Evolutionary conservation across 306 rosid species (phyloP), one percentile per base, ranked within the genome.

Genomic region (Mucuna pruriens): DNA sequence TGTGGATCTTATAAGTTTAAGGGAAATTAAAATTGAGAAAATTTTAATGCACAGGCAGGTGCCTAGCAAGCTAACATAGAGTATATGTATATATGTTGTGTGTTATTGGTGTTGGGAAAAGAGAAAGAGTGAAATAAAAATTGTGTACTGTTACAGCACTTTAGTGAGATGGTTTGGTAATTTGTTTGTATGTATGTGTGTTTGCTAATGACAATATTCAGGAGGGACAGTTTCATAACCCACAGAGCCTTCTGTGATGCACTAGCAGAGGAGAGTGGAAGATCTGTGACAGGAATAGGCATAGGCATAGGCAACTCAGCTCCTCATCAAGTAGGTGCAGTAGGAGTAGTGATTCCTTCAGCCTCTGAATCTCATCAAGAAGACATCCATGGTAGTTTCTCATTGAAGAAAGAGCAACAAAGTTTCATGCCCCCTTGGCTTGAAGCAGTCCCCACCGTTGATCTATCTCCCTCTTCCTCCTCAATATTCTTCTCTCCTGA

Each of bases 241-340:
- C 99, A 95, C 88, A 92, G 99, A 93, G 99, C 99, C 5, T 95
- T 95, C 85, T 95, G 99, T 84, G 97, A 95, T 85, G 98, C 97
- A 61, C 83, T 95, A 44, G 97, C 97, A 77, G 96, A 93, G 55
- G 99, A 95, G 78, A 92, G 90, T 87, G 98, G 90, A 65, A 89
- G 94, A 88, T 84, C 86, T 3, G 57, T 69, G 19, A 45, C 85
- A 55, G 26, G 13, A 44, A 80, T 20, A 26, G 15, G 17, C 36
- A 58, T 26, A 9, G 63, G n/a, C 33, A 55, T 22, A 23, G n/a
- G 13, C 48, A 64, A 64, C 69, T 12, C 42, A 31, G 16, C 38
- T 1, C 79, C 64, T 9, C 60, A 2, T 17, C 13, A 57, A 57
- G 5, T 16, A 54, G 2, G 13, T 2, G 16, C 2, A 20, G 61